Base-by-base conservation (phyloP, 768 basidiomycete species). In the Harrya chromipes region DNA sequence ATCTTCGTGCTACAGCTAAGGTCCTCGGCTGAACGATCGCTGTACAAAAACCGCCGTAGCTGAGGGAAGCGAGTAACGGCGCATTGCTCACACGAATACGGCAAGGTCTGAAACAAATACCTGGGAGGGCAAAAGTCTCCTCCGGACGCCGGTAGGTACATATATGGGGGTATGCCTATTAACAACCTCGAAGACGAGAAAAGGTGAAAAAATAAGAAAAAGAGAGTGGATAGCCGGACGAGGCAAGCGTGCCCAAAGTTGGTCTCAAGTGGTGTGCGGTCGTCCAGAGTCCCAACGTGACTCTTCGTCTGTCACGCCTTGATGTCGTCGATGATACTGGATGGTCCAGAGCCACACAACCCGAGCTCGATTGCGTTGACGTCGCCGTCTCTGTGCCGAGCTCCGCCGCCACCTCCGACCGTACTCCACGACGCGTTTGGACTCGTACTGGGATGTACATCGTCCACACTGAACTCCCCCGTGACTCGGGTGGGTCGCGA, bases 361-460 rank as follows among this genome's bases (percentile, higher is more conserved):
- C 44, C 49, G 17, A 61, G 55, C 45, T 64, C 58, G 27, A 51
- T 31, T 19, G 39, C 35, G 38, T 50, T 26, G 36, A 42, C 16
- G 10, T 41, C 19, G 9, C 1, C 14, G 1, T 23, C 43, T 6
- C 8, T 21, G 20, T 26, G 47, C n/a, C 19, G 26, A 5, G 19
- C 12, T 9, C 14, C 31, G 14, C 29, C 26, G 6, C 19, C 17
- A 6, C 48, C 54, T 6, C 17, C 47, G 23, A 54, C 55, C 11
- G 46, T 54, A 17, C 46, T 58, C 40, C 55, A 41, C 14, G 59
- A 61, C 12, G 39, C 41, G 17, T 48, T 50, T 13, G 31, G 43
- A 23, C 43, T 36, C 16, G 27, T 21, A 9, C 24, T 11, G 19
- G 34, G 24, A 34, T 33, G 19, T 9, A n/a, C 35, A 17, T 26